phyloP scores from a whole-genome alignment of 2,329 filamentous ascomycete species.

The Parastagonospora nodorum region DNA sequence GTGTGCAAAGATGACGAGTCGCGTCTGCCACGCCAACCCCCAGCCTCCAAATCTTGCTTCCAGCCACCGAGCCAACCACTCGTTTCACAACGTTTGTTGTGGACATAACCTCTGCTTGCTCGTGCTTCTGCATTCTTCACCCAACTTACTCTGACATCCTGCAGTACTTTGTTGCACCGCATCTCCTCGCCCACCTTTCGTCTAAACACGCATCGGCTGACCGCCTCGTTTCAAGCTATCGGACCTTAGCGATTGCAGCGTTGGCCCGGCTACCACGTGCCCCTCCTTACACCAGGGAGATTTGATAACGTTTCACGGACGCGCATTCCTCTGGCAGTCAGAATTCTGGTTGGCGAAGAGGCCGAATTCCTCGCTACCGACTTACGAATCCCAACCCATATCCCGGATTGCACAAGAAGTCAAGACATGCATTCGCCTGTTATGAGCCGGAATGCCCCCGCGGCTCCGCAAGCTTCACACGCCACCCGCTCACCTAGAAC shows the following conservation, averaged over 20 bases:
- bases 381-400: slow-evolving; percentile 6
- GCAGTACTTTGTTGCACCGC: slow-evolving; percentile 18
- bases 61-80: slow-evolving; percentile 25
- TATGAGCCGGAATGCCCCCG: slow-evolving; percentile 28
- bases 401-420: slow-evolving; percentile 1
- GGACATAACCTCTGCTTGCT: slow-evolving; percentile 19
- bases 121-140: slow-evolving; percentile 12
- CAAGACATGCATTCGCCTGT: slow-evolving; percentile 25
- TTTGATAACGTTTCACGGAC: slow-evolving; percentile 6
- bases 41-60: slow-evolving; percentile 24
- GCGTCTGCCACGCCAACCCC: slow-evolving; percentile 10
- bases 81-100: slow-evolving; percentile 15
- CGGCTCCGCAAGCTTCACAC: slow-evolving; percentile 32
- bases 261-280: background rate
- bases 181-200: slow-evolving; percentile 9
- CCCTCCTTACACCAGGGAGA: background rate
- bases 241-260: slow-evolving; percentile 12
- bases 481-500: slow-evolving; percentile 26
- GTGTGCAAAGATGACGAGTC: slow-evolving; percentile 26
- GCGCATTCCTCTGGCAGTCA: slow-evolving; percentile 16
- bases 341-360: slow-evolving; percentile 24
- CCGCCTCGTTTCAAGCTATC: background rate
- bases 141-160: slow-evolving; percentile 5
- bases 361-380: slow-evolving; percentile 25
- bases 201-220: slow-evolving; percentile 5